Base-by-base conservation (phyloP, 306 rosid genomes). In the Vachellia pachyceras region DNA sequence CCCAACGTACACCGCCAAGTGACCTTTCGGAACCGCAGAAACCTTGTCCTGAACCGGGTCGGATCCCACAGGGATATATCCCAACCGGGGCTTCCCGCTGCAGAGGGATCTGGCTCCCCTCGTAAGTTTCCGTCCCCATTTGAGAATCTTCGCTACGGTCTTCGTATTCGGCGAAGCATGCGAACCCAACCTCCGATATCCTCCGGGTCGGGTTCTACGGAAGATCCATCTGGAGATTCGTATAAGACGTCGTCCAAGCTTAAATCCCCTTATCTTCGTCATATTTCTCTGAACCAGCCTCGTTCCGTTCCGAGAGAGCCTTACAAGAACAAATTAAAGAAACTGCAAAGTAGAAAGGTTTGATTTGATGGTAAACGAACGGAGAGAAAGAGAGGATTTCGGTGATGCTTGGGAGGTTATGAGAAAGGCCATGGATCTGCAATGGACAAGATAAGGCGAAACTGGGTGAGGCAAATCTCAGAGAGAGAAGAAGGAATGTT, bases 1-100 rank as follows among this genome's bases (percentile, higher is more conserved):
- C 1, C 94, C 98, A 46, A 95, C 97, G 81, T 95, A 95, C 0
- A 95, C 97, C 5, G 98, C 99, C 85, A 90, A 74, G 71, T 93
- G 89, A 1, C 99, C 99, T 76, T 92, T 95, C 0, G 99, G 99
- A 10, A 93, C 96, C 13, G 86, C 37, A 20, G 49, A 33, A 1
- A 63, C 73, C 44, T 20, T 67, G 1, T 70, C 72, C 37, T 66
- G 58, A 7, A 58, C 58, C 64, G 76, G 84, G 46, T 84, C 89
- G 8, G 83, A 78, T 10, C 87, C 94, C 20, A 95, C 0, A 22
- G 77, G 91, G 0, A 41, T 3, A 39, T 91, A 91, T 23, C 89
- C 86, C 81, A 83, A 63, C 33, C 90, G 80, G 20, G 66, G 61
- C n/a, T 46, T 89, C 18, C 23, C 23, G 11, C 45, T 25, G 14